Conservation (phyloP, 2,329 filamentous ascomycete species). For the Biscogniauxia sp. region DNA sequence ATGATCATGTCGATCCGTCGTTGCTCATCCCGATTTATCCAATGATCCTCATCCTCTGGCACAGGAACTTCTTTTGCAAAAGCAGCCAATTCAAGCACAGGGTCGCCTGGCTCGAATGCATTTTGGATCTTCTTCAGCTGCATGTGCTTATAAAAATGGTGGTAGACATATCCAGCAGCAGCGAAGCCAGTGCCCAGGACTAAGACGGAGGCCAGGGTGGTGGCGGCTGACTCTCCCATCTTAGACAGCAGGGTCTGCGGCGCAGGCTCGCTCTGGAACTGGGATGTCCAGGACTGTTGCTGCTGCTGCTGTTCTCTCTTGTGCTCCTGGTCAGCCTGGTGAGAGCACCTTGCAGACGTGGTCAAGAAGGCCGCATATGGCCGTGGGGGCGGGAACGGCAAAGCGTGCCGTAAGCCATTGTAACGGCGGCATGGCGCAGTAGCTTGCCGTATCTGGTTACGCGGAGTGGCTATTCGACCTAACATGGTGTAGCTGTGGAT, state of each 20-base stretch:
- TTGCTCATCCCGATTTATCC: constrained; percentile 85
- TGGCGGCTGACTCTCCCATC: constrained; percentile 72
- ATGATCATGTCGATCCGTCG: constrained; percentile 79
- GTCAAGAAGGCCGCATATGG: background rate
- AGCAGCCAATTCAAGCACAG: constrained; percentile 78
- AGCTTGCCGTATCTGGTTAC: background rate
- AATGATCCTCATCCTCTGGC: constrained; percentile 55
- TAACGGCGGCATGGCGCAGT: background rate
- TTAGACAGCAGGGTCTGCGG: constrained; percentile 46
- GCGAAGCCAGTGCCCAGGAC: constrained; percentile 66
- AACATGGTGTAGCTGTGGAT: background rate
- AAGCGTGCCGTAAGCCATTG: background rate
- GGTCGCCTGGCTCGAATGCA: constrained; percentile 89
- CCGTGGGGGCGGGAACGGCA: background rate
- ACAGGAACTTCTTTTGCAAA: constrained; percentile 55
- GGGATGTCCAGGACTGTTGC: background rate
- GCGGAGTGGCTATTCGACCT: background rate
- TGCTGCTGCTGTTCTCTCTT: background rate
- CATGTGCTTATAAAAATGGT: constrained; percentile 82
- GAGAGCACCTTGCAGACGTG: background rate
- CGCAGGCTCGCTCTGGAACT: background rate
- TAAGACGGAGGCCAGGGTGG: constrained; percentile 71
- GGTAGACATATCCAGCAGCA: constrained; percentile 72
- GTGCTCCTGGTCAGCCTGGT: background rate
- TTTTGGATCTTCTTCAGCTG: constrained; percentile 91